These are phyloP conservation scores for Pezicula neosporulosa DNA, from an alignment of 2,329 filamentous ascomycete species.

Conservation along the genomic window DNA sequence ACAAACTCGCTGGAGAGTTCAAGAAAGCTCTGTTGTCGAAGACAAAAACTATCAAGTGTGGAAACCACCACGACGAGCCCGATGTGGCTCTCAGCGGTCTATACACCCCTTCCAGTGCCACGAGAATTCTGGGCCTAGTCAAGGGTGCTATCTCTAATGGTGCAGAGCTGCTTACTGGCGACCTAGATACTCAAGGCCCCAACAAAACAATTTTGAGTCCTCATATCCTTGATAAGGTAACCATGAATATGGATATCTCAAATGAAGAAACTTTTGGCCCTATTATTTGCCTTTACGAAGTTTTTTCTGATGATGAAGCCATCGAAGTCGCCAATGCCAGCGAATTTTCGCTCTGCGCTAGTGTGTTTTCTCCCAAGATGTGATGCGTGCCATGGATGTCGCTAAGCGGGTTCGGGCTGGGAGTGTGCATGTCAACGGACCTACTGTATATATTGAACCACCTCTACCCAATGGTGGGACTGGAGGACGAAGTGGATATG, in stretches of 20 bases:
- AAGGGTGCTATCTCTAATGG: not conserved
- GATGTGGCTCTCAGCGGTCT: not conserved
- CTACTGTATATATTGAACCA: slow-evolving; percentile 62
- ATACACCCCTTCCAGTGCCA: not conserved
- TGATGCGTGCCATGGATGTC: slow-evolving; percentile 30
- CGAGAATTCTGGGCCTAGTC: not conserved
- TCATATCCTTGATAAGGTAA: slow-evolving; percentile 44
- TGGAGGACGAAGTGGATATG: slow-evolving; percentile 57
- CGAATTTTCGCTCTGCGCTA: slow-evolving; percentile 61
- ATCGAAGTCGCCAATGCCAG: slow-evolving; percentile 60
- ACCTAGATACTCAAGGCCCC: slow-evolving; percentile 42
- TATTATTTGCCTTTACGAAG: slow-evolving; percentile 49
- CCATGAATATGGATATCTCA: slow-evolving; percentile 71
- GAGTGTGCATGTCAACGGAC: slow-evolving; percentile 63
- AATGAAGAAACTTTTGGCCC: slow-evolving; percentile 62
- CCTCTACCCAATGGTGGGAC: slow-evolving; percentile 58
- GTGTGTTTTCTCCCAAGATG: slow-evolving; percentile 61
- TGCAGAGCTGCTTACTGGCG: not conserved
- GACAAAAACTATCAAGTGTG: slow-evolving; percentile 36
- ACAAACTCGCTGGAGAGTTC: slow-evolving; percentile 35
- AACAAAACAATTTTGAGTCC: not conserved
- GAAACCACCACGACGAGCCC: not conserved
- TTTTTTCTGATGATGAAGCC: slow-evolving; percentile 54
- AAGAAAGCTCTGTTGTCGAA: slow-evolving; percentile 43
- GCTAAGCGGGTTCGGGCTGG: slow-evolving; percentile 50